Evolutionary conservation across 2,329 filamentous ascomycete species (phyloP), one percentile per base, ranked within the genome.

Genomic region (Cadophora malorum): DNA sequence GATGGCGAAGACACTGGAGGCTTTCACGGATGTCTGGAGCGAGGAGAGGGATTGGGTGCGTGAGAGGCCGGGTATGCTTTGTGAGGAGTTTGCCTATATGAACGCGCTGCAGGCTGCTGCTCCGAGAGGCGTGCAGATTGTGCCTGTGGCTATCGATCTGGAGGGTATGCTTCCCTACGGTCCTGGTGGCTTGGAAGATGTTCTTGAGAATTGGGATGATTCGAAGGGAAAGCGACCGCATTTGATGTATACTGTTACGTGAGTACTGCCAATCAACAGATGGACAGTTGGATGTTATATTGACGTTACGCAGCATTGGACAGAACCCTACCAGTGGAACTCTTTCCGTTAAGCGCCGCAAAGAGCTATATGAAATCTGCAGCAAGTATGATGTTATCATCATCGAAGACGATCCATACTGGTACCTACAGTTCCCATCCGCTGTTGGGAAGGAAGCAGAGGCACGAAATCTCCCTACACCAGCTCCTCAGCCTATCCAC

Each of bases 321-420:
- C 94, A 97, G 76, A 97, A 97, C 78, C 94, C 94, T 1, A 96
- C 93, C 0, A 90, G 91, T 35, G 89, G 91, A 38, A 88, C 92
- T 2, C 83, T 96, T 1, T 90, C 91, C 2, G 78, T 96, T 10
- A 81, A 90, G 74, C 88, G 95, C 50, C 87, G 92, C 65, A 91
- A 87, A 74, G 89, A 94, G 63, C 85, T 97, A 33, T 97, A 97
- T 77, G 87, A 85, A 21, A 78, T 97, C 16, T 96, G 92, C 80
- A 89, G 89, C 78, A 87, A 90, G 77, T 97, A 93, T 80, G 94
- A 97, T 79, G 86, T 97, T 70, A 87, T 97, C 75, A 97, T 97
- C 72, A 82, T 96, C 70, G 95, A 98, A 79, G 95, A 98, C 75
- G 94, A 97, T 70, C 95, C 95, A 6, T 97, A 97, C 82, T 97